Evolutionary conservation across 306 rosid genomes (phyloP).

Genomic region (Senna siamea): DNA sequence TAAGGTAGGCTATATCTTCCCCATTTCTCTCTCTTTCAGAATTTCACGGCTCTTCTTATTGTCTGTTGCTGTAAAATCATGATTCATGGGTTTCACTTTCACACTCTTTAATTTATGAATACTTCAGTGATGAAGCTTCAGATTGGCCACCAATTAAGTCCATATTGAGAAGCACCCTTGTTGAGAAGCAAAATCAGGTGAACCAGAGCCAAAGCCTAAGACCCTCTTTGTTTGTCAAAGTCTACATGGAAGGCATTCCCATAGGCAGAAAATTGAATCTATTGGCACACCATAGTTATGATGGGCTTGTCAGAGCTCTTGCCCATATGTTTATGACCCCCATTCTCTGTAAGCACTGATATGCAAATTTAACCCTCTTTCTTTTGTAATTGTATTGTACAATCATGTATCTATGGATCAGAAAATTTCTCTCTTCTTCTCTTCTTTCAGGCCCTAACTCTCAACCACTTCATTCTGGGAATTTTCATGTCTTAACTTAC

Average conservation of each 20-base stretch:
- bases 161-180: constrained; percentile 48
- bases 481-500: constrained; percentile 51
- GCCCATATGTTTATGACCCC: constrained; percentile 51
- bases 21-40: neutral
- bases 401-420: too few relatives aligned
- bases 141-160: constrained; percentile 64
- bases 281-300: constrained; percentile 48
- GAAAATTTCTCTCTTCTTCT: neutral
- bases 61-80: too few relatives aligned
- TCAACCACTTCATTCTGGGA: constrained; percentile 43
- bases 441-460: constrained; percentile 45
- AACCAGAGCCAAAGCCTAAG: constrained; percentile 39
- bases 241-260: constrained; percentile 61
- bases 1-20: neutral
- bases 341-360: constrained; percentile 55
- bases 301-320: constrained; percentile 53
- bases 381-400: too few relatives aligned
- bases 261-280: constrained; percentile 61
- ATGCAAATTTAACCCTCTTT: too few relatives aligned
- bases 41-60: neutral
- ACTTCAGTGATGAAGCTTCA: constrained; percentile 46
- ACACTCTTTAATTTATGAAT: too few relatives aligned
- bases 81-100: too few relatives aligned
- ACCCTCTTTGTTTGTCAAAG: constrained; percentile 53
- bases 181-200: constrained; percentile 39